Evolutionary conservation across 2,329 filamentous ascomycete genomes (phyloP).

Genomic region (Pestalotiopsis fici): DNA sequence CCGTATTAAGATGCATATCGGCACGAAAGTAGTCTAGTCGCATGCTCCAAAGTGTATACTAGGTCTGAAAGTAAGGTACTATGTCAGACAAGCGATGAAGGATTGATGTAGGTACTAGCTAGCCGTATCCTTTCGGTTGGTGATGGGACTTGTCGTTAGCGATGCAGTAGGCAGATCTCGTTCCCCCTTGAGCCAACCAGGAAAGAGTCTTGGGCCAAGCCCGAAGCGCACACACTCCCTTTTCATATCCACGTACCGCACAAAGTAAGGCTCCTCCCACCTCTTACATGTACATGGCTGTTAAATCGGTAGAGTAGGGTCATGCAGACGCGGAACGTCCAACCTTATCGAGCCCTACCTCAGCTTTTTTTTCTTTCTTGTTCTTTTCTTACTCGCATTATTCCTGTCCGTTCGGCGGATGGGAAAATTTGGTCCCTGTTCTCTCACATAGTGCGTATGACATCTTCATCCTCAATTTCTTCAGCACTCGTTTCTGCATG

Average conservation of each 20-base stretch:
- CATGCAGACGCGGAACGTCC: slow-evolving; percentile 10
- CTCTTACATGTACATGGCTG: neutral
- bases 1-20: neutral
- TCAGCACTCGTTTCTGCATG: neutral
- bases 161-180: neutral
- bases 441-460: slow-evolving; percentile 9
- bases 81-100: neutral
- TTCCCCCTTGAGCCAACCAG: neutral
- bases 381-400: neutral
- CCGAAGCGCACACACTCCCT: neutral
- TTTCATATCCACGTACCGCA: neutral
- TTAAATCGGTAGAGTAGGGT: neutral
- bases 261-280: neutral
- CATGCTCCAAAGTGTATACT: neutral
- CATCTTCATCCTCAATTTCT: slow-evolving; percentile 11
- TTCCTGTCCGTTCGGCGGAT: neutral
- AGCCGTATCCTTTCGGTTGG: neutral
- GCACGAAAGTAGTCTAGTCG: neutral
- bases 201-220: neutral
- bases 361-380: neutral
- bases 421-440: slow-evolving; percentile 3
- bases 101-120: neutral
- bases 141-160: neutral
- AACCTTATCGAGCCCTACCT: slow-evolving; percentile 1
- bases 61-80: neutral